Percentiles rank a stretch among this genome's conserved stretches.
Evolutionary conservation across 106 monocot species (phyloP).

Genomic region (Dendrobium chrysotoxum): DNA sequence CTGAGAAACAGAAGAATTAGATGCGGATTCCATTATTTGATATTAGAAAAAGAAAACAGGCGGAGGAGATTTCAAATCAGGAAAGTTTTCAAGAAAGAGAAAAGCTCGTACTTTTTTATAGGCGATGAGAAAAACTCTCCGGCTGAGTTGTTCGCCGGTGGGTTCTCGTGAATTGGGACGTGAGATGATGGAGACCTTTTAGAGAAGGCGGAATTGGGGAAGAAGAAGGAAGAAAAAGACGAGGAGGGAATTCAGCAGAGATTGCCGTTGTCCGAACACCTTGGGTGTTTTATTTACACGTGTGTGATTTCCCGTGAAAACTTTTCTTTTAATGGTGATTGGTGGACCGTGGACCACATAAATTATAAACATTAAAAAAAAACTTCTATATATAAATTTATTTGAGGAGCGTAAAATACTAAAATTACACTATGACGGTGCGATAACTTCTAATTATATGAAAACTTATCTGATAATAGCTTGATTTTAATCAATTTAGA

Average conservation of each 20-base stretch:
- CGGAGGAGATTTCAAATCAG: background rate
- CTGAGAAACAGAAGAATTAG: conserved; percentile 1
- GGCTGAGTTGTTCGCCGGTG: background rate
- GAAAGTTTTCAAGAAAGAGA: background rate
- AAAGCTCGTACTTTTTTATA: background rate
- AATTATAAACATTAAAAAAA: too few species aligned
- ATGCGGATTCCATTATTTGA: background rate
- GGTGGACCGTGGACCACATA: too few species aligned
- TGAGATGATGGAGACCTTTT: background rate
- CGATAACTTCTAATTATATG: too few species aligned
- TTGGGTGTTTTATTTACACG: background rate
- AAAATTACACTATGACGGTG: too few species aligned
- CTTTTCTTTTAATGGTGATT: background rate
- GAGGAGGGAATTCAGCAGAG: background rate
- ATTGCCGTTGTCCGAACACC: background rate
- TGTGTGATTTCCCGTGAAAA: background rate
- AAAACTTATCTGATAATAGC: too few species aligned
- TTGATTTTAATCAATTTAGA: too few species aligned
- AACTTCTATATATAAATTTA: too few species aligned
- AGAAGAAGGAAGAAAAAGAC: background rate
- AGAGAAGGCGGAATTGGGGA: background rate
- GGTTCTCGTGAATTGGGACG: background rate
- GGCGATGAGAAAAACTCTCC: background rate
- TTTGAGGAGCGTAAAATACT: too few species aligned
- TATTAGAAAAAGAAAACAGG: background rate